Evolutionary conservation across 2,329 filamentous ascomycete genomes (phyloP), one percentile per base, ranked within the genome.

Genomic region (Talaromyces sp.): DNA sequence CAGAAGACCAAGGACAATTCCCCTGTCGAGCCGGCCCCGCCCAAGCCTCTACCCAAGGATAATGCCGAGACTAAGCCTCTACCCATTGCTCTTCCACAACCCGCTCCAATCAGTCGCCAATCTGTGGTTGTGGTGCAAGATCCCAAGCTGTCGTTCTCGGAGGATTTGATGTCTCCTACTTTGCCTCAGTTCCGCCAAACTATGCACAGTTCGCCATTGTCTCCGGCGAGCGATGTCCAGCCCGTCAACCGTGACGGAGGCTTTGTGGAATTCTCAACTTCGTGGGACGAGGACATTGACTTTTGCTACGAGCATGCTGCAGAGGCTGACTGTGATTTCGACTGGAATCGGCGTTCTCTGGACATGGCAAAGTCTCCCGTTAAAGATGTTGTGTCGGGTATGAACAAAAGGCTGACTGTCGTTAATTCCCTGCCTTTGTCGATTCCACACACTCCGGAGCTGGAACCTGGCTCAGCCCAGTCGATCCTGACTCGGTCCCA

Each of bases 261-360:
- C 3, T 66, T 69, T 49, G 72, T 72, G 32, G 70, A 71, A 33
- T 65, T 74, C 39, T 72, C 72, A 60, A 73, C 73, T 53, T 82
- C 81, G 1, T 87, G 85, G 85, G 84, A 87, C 66, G 84, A 85
- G 44, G 84, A 85, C 63, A 83, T 87, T 60, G 84, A 87, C 65
- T 86, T 83, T 67, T 85, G 83, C 67, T 87, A 87, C 65, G 82
- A 86, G 63, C 81, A 85, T 68, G 83, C 82, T 28, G 81, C 84
- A 6, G 85, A 87, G 70, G 84, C 84, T 1, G 82, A 83, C 58
- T 86, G 82, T 65, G 79, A 87, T 64, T 85, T 85, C 61, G 82
- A 86, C 62, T 87, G 84, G 84, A 77, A 80, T 60, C 75, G 69
- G 57, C 68, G 64, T 57, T 70, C 74, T 54, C 32, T 75, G 6